Base-by-base conservation (phyloP, 78 protist genomes). In the Acrasis kona region DNA sequence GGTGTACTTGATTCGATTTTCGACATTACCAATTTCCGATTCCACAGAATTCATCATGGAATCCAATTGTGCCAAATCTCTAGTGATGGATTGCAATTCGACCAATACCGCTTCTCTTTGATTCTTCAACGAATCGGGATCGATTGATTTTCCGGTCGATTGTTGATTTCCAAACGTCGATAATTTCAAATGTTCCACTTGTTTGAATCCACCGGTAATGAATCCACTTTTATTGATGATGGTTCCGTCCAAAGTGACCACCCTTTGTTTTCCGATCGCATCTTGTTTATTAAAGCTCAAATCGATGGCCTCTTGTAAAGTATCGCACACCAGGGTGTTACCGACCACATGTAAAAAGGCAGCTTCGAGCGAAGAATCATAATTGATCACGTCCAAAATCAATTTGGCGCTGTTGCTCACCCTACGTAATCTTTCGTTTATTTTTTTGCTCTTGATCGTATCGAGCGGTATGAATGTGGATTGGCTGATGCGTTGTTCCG, bases 261-360 rank as follows among this genome's bases (percentile, higher is more conserved):
- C 88, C 40, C 58, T 86, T 35, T 41, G 29, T 39, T 79, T n/a
- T 6, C 78, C 5, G n/a, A n/a, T n/a, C n/a, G n/a, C n/a, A n/a
- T n/a, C n/a, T 1, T 41, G 34, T 10, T 19, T 31, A 1, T 12
- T 79, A 19, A 71, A 95, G 2, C 85, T 83, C 30, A 92, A 35
- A 27, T 29, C 2, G 0, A 77, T 67, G 0, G 97, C 99, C 35
- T 93, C 95, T 0, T 74, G 70, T 28, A 88, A 31, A 3, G 77
- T 64, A 57, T 95, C 98, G 64, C 91, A 83, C 27, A 96, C 85
- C 1, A 97, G 38, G 1, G 98, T 87, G 57, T 84, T 85, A 32
- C 98, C 99, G 28, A 82, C 39, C 8, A 92, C 94, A 41, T 76
- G 95, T 12, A 41, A 65, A 6, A 97, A 69, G 1, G 98, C 99